phyloP scores from a whole-genome alignment of 257 asterid species.

The Nicotiana tabacum region DNA sequence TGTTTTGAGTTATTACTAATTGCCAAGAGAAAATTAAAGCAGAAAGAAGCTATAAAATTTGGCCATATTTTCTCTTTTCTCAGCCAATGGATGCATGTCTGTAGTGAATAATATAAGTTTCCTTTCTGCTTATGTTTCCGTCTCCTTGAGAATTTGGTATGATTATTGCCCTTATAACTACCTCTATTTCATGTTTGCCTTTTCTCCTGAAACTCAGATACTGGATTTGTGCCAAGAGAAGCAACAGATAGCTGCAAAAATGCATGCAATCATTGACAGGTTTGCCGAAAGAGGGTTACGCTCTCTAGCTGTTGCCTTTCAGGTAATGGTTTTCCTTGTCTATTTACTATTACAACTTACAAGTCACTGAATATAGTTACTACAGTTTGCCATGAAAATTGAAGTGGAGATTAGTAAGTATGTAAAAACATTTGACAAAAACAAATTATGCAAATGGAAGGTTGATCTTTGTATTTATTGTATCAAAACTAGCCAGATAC shows the following conservation, averaged over 20 bases:
- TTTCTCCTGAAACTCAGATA: conserved; percentile 10
- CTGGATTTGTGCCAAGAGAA: conserved; percentile 21
- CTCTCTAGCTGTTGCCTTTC: conserved; percentile 22
- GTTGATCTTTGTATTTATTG: background rate
- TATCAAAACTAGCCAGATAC: background rate
- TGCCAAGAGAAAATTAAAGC: background rate
- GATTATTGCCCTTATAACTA: background rate
- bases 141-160: background rate
- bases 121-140: background rate
- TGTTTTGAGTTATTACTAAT: background rate
- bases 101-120: background rate
- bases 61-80: background rate
- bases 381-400: background rate
- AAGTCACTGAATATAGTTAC: background rate
- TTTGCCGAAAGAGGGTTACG: conserved; percentile 29
- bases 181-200: background rate
- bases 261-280: conserved; percentile 25
- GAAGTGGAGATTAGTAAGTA: background rate
- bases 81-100: background rate
- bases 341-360: background rate
- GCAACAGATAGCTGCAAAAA: conserved; percentile 15
- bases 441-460: background rate
- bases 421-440: too few species aligned
- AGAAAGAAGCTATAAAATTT: background rate
- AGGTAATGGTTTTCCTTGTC: conserved; percentile 5